Conservation (phyloP, 2,329 filamentous ascomycete species). For the Hymenotorrendiella dingleyae region DNA sequence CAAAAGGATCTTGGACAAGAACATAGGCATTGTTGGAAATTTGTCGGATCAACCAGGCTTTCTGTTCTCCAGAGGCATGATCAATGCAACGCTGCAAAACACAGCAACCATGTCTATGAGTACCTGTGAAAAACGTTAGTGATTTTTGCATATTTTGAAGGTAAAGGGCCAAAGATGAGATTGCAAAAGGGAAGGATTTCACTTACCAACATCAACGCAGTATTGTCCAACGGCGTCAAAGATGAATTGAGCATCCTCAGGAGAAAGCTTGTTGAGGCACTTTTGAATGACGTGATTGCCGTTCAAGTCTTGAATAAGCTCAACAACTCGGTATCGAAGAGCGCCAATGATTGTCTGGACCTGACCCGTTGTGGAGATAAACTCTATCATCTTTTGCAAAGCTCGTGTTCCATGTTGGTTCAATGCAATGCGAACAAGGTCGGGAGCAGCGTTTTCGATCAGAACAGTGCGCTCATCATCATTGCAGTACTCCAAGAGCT, state of each 20-base stretch:
- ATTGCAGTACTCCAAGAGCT: constrained; percentile 90
- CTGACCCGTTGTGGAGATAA: constrained; percentile 79
- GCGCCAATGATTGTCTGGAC: constrained; percentile 83
- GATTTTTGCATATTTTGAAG: too few relatives aligned
- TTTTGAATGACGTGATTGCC: constrained; percentile 99
- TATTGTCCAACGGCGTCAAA: constrained; percentile 86
- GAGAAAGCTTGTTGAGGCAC: constrained; percentile 88
- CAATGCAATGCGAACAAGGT: constrained; percentile 87
- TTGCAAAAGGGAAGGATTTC: too few relatives aligned
- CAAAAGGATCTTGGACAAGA: constrained; percentile 93
- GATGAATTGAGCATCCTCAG: constrained; percentile 87
- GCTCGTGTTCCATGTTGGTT: constrained; percentile 97
- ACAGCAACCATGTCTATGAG: constrained; percentile 95
- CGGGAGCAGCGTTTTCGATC: constrained; percentile 80
- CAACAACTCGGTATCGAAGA: constrained; percentile 77
- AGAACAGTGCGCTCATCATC: constrained; percentile 91
- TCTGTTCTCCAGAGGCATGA: constrained; percentile 86
- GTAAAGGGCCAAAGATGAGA: too few relatives aligned
- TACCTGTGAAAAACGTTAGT: too few relatives aligned
- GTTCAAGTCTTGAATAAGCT: constrained; percentile 94
- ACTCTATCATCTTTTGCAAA: constrained; percentile 99
- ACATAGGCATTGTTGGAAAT: constrained; percentile 86
- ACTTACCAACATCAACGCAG: constrained; percentile 87
- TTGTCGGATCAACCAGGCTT: constrained; percentile 74
- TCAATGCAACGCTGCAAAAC: constrained; percentile 98